Evolutionary conservation across 768 basidiomycete species (phyloP).

Genomic region (Hortiboletus flavorubellus): DNA sequence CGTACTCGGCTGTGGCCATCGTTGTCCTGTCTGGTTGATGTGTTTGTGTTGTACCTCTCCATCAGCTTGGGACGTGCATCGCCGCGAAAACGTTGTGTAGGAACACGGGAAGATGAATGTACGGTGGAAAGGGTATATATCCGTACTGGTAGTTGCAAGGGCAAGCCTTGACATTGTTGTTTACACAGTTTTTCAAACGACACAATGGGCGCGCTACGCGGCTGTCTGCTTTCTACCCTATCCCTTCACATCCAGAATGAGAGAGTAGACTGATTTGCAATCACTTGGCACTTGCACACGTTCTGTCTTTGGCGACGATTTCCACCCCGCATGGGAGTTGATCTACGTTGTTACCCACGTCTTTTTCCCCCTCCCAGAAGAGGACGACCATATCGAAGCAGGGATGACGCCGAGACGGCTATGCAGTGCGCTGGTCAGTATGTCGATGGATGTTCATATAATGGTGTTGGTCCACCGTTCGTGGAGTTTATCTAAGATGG

Average conservation of each 20-base stretch:
- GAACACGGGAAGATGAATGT: background rate
- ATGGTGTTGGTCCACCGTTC: slow-evolving; percentile 23
- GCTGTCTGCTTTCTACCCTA: no score
- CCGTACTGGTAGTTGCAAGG: no score
- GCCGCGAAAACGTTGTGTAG: background rate
- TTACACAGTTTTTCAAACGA: no score
- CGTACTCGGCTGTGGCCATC: background rate
- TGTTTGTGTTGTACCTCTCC: background rate
- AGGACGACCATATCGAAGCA: no score
- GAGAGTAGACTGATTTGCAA: no score
- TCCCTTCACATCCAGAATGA: no score
- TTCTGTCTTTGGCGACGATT: no score
- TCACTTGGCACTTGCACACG: no score
- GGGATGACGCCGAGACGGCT: slow-evolving; percentile 2
- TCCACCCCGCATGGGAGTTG: no score
- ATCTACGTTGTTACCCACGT: background rate
- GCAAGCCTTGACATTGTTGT: no score
- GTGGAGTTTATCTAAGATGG: slow-evolving; percentile 3
- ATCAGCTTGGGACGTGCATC: background rate
- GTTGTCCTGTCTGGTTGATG: background rate
- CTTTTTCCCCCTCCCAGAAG: background rate
- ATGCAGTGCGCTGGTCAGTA: background rate
- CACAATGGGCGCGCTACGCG: no score
- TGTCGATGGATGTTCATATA: slow-evolving; percentile 11
- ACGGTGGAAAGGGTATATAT: background rate